Base-by-base conservation (phyloP, 78 protist genomes). In the Tieghemostelium lacteum region DNA sequence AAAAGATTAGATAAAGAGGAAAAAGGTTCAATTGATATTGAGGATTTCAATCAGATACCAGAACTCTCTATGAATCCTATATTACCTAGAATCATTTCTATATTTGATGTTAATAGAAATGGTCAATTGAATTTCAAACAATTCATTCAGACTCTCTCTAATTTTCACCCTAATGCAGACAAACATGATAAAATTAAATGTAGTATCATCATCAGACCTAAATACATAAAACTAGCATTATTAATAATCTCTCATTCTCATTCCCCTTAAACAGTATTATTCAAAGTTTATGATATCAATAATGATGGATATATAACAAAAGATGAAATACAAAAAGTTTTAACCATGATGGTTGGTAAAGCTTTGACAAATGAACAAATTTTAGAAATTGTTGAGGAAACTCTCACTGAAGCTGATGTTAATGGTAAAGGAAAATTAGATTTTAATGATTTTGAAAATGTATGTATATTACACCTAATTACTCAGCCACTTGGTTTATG, bases 61-160 rank as follows among this genome's bases (percentile, higher is more conserved):
- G 96, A 94, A 40, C 22, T 94, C 10, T 86, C 96, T 8, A 94
- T 92, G 95, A 94, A 94, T 24, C 96, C 96, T 20, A 57, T 94
- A 28, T 40, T 75, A 28, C 88, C 83, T 22, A 94, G 96, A 33
- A 61, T 94, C 42, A 86, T 94, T 50, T 37, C 78, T 0, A 58
- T 89, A 5, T 94, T 94, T 58, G 92, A 80, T 40, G 74, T 60
- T 3, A 72, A 94, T 73, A 57, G 64, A 63, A 39, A 57, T n/a
- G 93, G 86, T 17, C 74, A 92, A 29, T 88, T 94, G 26, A 89
- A 92, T 24, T 94, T 94, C 31, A 74, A 66, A 63, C 89, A 87
- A n/a, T 94, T 86, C 52, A 71, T 92, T 49, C 65, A 86, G 33
- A 65, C 95, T 16, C 70, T 94, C 1, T 74, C 88, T 31, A 64